Conservation (phyloP, 148 eudicot species). For the Heliamphora exappendiculata region DNA sequence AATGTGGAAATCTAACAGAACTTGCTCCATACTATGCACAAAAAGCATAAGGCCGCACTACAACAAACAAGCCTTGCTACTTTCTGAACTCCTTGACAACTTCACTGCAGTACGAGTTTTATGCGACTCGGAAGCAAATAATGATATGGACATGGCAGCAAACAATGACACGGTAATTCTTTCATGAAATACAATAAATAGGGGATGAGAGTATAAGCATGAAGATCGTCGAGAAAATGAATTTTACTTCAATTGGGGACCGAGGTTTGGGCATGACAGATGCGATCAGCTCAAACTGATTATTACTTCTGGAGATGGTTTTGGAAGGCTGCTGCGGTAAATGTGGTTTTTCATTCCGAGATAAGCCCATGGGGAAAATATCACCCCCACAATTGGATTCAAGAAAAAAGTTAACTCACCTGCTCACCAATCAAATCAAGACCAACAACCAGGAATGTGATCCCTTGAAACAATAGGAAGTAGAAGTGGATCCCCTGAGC, state of each 20-base stretch:
- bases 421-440: conserved; percentile 98
- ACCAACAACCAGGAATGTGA: conserved; percentile 80
- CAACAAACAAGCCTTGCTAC: neutral
- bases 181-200: neutral
- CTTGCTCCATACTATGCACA: neutral
- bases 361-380: neutral
- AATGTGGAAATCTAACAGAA: conserved; percentile 1
- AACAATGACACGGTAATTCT: neutral
- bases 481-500: conserved; percentile 97
- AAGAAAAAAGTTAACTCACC: conserved; percentile 38
- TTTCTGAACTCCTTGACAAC: neutral
- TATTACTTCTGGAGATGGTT: neutral
- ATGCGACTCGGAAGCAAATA: neutral
- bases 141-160: neutral
- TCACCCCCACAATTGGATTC: too few relatives aligned
- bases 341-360: neutral
- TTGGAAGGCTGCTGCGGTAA: neutral
- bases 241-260: neutral
- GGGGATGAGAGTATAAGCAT: neutral
- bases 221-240: neutral
- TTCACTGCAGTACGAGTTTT: neutral
- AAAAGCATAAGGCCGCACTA: neutral
- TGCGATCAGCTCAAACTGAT: neutral
- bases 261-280: neutral
- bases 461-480: conserved; percentile 87